A percentile compares a stretch with the other conserved stretches of the same genome.
Conservation (phyloP, 2,329 filamentous ascomycete genomes). For the Claviceps fusiformis region DNA sequence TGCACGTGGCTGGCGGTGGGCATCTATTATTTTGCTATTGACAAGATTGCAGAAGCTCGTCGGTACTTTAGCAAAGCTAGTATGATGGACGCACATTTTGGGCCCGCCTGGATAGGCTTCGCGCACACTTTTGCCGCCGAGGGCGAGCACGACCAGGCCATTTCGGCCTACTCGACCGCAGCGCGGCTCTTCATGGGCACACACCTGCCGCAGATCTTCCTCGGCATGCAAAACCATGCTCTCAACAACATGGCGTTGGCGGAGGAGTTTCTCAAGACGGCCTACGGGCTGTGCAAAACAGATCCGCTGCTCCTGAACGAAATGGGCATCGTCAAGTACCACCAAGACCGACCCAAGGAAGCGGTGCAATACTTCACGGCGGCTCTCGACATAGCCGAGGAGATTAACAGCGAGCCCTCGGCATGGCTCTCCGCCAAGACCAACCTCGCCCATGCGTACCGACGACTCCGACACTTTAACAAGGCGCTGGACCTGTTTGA, state of each 20-base stretch:
- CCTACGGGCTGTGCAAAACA: conserved; percentile 67
- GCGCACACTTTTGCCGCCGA: conserved; percentile 96
- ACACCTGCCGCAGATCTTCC: conserved; percentile 85
- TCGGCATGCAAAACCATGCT: conserved; percentile 97
- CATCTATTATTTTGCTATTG: conserved; percentile 83
- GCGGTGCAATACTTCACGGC: conserved; percentile 66
- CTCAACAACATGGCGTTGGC: conserved; percentile 90
- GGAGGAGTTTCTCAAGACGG: conserved; percentile 85
- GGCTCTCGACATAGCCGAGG: conserved; percentile 62
- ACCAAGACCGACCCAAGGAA: conserved; percentile 65
- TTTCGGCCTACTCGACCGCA: conserved; percentile 92
- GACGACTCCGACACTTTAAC: conserved; percentile 54
- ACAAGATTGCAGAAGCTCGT: conserved; percentile 81
- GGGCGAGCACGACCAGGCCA: conserved; percentile 95
- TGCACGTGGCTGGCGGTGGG: conserved; percentile 91
- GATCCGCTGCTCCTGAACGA: conserved; percentile 91
- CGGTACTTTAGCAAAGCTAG: conserved; percentile 96
- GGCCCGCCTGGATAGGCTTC: conserved; percentile 96
- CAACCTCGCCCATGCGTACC: conserved; percentile 80
- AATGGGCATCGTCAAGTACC: conserved; percentile 89
- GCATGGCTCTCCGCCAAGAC: conserved; percentile 75
- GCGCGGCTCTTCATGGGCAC: conserved; percentile 92
- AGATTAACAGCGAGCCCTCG: conserved; percentile 68
- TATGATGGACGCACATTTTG: conserved; percentile 95
- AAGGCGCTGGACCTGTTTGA: conserved; percentile 73